Evolutionary conservation across 2,329 filamentous ascomycete genomes (phyloP).

Genomic region (Ceratocystis cubensis): DNA sequence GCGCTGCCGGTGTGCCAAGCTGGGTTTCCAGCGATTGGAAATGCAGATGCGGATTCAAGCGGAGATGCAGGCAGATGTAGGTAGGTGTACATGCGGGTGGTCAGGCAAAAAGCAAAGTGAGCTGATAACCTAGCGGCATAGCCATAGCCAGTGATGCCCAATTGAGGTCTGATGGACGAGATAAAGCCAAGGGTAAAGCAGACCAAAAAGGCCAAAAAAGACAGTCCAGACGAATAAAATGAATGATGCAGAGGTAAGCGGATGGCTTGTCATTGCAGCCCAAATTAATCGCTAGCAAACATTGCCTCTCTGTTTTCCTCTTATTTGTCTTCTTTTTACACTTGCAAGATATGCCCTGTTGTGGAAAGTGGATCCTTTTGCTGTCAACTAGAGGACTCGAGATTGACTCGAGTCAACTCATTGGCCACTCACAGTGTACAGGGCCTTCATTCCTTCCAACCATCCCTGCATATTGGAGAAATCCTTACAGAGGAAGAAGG

Average conservation of each 20-base stretch:
- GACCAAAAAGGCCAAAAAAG: not conserved
- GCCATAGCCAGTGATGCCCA: not conserved
- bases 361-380: constrained; percentile 10
- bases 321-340: not conserved
- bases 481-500: not conserved
- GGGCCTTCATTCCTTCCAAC: not conserved
- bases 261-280: not conserved
- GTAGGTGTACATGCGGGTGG: not conserved
- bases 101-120: not conserved
- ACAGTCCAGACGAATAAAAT: not conserved
- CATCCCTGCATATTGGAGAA: not conserved
- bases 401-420: not conserved
- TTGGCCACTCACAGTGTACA: not conserved
- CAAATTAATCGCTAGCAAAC: not conserved
- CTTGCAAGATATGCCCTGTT: constrained; percentile 7
- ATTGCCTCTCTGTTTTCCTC: not conserved
- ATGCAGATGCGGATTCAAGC: too few species aligned
- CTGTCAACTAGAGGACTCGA: constrained; percentile 1
- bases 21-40: too few species aligned
- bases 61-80: not conserved
- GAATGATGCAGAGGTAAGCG: not conserved
- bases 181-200: not conserved
- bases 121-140: not conserved
- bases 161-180: not conserved
- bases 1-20: too few species aligned